These are phyloP conservation scores for Meredithiella fracta DNA, from an alignment of 2,329 filamentous ascomycete species.

Conservation along the genomic window DNA sequence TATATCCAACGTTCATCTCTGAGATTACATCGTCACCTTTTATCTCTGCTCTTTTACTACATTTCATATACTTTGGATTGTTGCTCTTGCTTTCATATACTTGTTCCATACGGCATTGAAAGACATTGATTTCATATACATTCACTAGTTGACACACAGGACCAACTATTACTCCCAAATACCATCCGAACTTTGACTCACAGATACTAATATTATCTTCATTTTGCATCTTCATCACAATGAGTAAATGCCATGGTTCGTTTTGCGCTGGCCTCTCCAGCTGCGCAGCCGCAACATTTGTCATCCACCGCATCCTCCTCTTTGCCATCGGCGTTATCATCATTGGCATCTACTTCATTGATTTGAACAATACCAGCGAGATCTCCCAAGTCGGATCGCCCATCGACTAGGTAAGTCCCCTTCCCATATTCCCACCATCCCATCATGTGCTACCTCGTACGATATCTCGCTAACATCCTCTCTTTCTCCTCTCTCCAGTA, in stretches of 20 bases:
- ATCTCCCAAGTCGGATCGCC: constrained; percentile 3
- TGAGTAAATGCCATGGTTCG: not conserved
- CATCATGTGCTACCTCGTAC: not conserved
- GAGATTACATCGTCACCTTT: too few species aligned
- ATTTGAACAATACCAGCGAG: constrained; percentile 8
- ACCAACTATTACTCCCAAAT: too few species aligned
- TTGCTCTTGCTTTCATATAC: too few species aligned
- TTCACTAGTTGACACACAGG: too few species aligned
- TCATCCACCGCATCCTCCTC: constrained; percentile 9
- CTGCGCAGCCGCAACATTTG: not conserved
- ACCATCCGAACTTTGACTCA: too few species aligned
- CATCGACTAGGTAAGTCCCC: constrained; percentile 9
- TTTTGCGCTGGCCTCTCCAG: not conserved
- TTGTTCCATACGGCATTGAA: too few species aligned
- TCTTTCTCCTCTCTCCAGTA: constrained; percentile 2
- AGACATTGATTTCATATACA: too few species aligned
- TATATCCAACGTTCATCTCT: too few species aligned
- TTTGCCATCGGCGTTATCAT: constrained; percentile 11
- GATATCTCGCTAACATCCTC: not conserved
- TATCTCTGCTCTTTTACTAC: too few species aligned
- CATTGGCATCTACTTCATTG: constrained; percentile 11
- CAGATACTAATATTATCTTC: not conserved
- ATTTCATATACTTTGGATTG: too few species aligned
- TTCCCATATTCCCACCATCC: not conserved
- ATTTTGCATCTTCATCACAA: not conserved